Conservation (phyloP, 176 grass and related monocot species). For the Aegilops longissima region DNA sequence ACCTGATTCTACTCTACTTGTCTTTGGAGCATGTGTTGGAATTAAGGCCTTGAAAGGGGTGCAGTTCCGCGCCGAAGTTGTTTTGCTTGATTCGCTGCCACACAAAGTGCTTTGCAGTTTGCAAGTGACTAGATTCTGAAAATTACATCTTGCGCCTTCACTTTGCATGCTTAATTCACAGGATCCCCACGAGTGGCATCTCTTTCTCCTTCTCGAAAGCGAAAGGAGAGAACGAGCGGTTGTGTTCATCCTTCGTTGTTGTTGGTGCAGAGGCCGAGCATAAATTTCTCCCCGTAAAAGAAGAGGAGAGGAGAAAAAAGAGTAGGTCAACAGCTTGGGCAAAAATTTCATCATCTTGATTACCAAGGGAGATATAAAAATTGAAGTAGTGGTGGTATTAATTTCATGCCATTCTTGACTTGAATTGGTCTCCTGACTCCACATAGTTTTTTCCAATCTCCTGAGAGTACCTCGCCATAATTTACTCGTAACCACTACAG, state of each 20-base stretch:
- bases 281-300: too few species aligned
- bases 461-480: not conserved
- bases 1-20: not conserved
- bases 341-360: not conserved
- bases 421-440: not conserved
- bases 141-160: not conserved
- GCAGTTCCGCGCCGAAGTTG: not conserved
- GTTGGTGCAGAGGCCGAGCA: not conserved
- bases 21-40: not conserved
- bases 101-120: not conserved
- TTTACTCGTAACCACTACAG: not conserved
- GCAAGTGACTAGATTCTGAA: not conserved
- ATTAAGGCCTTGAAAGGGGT: not conserved
- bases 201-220: slow-evolving; percentile 18
- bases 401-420: slow-evolving; percentile 12
- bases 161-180: not conserved
- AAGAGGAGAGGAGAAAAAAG: not conserved
- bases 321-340: not conserved
- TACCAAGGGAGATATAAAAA: too few species aligned
- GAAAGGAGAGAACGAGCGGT: not conserved
- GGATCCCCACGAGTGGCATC: slow-evolving; percentile 24
- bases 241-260: too few species aligned
- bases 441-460: not conserved
- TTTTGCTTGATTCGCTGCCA: not conserved
- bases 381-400: not conserved